A percentile compares a stretch with the other conserved stretches of the same genome.
Evolutionary conservation across 129 eudicot genomes (phyloP).

Genomic region (Calendula officinalis): DNA sequence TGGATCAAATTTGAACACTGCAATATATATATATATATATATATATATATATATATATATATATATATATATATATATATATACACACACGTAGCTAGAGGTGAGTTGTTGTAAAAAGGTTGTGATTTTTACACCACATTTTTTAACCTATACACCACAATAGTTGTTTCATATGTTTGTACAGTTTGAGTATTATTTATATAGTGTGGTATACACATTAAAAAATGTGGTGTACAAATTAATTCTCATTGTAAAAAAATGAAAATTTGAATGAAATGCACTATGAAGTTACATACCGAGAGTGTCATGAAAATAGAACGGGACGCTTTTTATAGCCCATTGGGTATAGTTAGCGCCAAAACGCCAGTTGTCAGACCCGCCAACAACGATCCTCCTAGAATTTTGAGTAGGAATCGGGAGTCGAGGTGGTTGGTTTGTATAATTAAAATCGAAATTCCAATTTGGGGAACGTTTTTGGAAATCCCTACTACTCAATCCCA

Average conservation of each 20-base stretch:
- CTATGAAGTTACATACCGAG: conserved; percentile 37
- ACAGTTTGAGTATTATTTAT: no score
- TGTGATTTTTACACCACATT: no score
- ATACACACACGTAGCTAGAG: no score
- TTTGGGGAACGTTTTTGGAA: conserved; percentile 13
- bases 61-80: no score
- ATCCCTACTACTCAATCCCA: conserved; percentile 26
- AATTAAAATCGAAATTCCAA: conserved; percentile 22
- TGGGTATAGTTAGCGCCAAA: conserved; percentile 65
- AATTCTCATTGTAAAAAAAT: no score
- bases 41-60: neutral
- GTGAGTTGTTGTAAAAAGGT: no score
- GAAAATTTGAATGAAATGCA: neutral
- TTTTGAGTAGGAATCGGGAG: conserved; percentile 28
- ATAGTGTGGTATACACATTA: no score
- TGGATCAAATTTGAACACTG: conserved; percentile 71
- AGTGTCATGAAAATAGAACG: conserved; percentile 55
- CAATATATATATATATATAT: neutral
- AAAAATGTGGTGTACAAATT: no score
- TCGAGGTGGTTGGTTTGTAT: conserved; percentile 32
- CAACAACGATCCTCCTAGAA: conserved; percentile 47
- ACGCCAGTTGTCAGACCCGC: conserved; percentile 62
- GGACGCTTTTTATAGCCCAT: conserved; percentile 59
- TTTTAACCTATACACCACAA: no score
- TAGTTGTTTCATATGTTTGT: no score